These are phyloP conservation scores for Ceraceosorus guamensis DNA, from an alignment of 1,284 basidiomycete genomes.

Conservation along the genomic window DNA sequence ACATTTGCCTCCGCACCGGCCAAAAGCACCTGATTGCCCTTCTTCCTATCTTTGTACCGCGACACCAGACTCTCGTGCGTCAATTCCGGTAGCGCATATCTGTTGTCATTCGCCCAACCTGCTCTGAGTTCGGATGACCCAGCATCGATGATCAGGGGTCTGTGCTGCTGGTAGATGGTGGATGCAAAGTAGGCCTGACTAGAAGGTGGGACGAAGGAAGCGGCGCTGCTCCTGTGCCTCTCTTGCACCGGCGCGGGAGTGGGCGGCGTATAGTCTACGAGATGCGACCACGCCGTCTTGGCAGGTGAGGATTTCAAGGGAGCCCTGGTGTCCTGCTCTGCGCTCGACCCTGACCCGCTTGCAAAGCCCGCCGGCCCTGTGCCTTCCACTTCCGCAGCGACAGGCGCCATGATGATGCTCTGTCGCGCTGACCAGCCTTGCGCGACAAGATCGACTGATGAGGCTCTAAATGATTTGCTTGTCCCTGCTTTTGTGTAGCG, in stretches of 20 bases:
- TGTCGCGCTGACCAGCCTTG: too few relatives aligned
- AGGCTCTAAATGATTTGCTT: too few relatives aligned
- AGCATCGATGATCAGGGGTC: conserved; percentile 80
- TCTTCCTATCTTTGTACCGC: conserved; percentile 40
- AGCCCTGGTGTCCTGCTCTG: too few relatives aligned
- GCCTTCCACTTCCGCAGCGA: too few relatives aligned
- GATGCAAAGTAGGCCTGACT: neutral
- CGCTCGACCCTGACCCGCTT: too few relatives aligned
- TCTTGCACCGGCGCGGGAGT: neutral
- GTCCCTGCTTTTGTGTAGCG: too few relatives aligned
- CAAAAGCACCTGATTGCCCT: conserved; percentile 29
- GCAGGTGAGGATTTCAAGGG: too few relatives aligned
- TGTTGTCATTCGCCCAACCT: conserved; percentile 62
- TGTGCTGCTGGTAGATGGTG: conserved; percentile 25
- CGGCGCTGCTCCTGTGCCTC: neutral
- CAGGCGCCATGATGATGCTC: too few relatives aligned
- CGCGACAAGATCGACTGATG: too few relatives aligned
- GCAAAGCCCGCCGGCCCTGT: too few relatives aligned
- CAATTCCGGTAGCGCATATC: conserved; percentile 15
- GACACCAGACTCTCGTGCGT: conserved; percentile 41
- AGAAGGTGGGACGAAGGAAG: too few relatives aligned
- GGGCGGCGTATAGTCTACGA: neutral
- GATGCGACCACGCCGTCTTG: neutral
- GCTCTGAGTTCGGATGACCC: conserved; percentile 76
- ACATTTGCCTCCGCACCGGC: conserved; percentile 42